A percentile compares a stretch with the other conserved stretches of the same genome.
phyloP scores from a whole-genome alignment of 2,329 filamentous ascomycete genomes.

The Stagonosporopsis vannaccii region DNA sequence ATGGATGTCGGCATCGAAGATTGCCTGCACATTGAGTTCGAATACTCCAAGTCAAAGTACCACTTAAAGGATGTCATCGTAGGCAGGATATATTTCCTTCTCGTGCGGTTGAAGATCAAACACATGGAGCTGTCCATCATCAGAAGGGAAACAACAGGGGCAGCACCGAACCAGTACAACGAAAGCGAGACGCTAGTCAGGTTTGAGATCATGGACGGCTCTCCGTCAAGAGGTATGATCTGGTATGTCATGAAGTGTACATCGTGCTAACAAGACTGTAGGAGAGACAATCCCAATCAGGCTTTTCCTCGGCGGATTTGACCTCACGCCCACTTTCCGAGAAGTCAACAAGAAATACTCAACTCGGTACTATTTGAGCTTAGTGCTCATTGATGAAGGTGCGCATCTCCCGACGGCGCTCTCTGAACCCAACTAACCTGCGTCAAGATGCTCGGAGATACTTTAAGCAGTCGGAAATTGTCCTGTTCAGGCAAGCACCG shows the following conservation, averaged over 20 bases:
- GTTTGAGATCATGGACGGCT: constrained; percentile 99
- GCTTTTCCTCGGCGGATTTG: constrained; percentile 95
- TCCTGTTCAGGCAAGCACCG: constrained; percentile 82
- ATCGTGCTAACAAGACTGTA: constrained; percentile 44
- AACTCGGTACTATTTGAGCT: constrained; percentile 93
- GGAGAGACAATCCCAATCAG: constrained; percentile 94
- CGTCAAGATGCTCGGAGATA: constrained; percentile 88
- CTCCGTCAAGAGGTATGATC: constrained; percentile 83
- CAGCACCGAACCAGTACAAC: constrained; percentile 98
- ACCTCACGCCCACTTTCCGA: constrained; percentile 96
- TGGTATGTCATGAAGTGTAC: background rate
- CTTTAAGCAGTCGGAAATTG: constrained; percentile 99
- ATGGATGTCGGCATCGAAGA: constrained; percentile 99
- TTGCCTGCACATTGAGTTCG: constrained; percentile 98
- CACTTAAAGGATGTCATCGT: constrained; percentile 99
- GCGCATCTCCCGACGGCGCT: constrained; percentile 18
- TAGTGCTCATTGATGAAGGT: constrained; percentile 96
- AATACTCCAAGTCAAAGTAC: constrained; percentile 99
- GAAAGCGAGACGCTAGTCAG: constrained; percentile 97
- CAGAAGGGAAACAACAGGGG: constrained; percentile 92
- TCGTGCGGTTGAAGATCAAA: constrained; percentile 98
- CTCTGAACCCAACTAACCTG: constrained; percentile 12
- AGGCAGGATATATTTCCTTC: constrained; percentile 95
- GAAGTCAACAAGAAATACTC: constrained; percentile 99
- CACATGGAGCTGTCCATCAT: constrained; percentile 99